Evolutionary conservation across 73 alveolate genomes (phyloP).

Genomic region (Paramecium pentaurelia): DNA sequence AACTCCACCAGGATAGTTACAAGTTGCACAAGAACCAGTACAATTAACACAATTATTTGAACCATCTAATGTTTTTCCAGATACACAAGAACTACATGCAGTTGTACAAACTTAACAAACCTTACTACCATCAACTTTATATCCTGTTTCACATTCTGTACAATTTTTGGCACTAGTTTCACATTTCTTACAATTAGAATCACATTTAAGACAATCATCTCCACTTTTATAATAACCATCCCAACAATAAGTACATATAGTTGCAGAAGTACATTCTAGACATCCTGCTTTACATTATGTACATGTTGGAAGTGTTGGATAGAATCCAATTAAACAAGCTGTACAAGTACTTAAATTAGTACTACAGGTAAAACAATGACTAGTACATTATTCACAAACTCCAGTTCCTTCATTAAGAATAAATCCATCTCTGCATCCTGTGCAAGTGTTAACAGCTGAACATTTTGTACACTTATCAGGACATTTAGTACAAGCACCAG

Average conservation of each 20-base stretch:
- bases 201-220: background rate
- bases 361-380: background rate
- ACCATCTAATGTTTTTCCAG: background rate
- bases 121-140: background rate
- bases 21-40: background rate
- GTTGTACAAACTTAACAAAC: background rate
- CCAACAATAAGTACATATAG: background rate
- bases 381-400: background rate
- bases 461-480: background rate
- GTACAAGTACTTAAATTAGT: background rate
- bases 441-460: background rate
- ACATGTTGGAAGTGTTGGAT: background rate
- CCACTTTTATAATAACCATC: background rate
- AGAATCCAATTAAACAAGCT: background rate
- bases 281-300: background rate
- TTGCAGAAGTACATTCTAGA: background rate
- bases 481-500: background rate
- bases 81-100: background rate
- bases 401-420: background rate
- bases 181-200: background rate
- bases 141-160: background rate
- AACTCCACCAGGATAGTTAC: background rate
- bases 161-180: background rate
- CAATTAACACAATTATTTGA: background rate
- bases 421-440: background rate